phyloP scores from a whole-genome alignment of 352 stramenopile species.

The Pilasporangium apinafurcum region DNA sequence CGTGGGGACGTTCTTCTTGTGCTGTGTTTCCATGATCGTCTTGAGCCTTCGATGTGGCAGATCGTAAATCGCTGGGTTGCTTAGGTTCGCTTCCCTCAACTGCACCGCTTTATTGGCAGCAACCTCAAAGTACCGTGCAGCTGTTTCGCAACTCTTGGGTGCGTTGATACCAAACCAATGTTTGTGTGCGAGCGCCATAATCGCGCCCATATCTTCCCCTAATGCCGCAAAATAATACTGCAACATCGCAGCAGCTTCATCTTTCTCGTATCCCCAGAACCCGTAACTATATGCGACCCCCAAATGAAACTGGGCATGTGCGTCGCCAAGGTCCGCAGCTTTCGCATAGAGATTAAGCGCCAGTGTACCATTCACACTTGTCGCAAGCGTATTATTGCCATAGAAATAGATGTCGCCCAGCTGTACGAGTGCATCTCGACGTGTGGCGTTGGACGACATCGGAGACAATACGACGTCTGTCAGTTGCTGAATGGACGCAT shows the following conservation, averaged over 20 bases:
- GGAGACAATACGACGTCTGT: constrained; percentile 33
- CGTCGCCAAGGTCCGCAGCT: constrained; percentile 46
- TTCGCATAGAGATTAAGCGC: constrained; percentile 61
- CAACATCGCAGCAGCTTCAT: constrained; percentile 61
- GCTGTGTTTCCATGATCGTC: constrained; percentile 58
- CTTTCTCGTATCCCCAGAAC: constrained; percentile 60
- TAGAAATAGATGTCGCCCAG: constrained; percentile 78
- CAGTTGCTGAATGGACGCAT: constrained; percentile 23
- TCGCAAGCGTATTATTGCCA: constrained; percentile 54
- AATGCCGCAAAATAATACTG: constrained; percentile 85
- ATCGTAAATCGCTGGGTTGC: constrained; percentile 61
- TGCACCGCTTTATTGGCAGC: constrained; percentile 74
- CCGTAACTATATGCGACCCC: constrained; percentile 81
- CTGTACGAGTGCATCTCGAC: constrained; percentile 55
- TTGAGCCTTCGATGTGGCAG: constrained; percentile 69
- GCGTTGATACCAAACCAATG: constrained; percentile 70
- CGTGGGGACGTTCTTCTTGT: constrained; percentile 75
- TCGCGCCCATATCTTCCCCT: constrained; percentile 47
- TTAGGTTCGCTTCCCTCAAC: constrained; percentile 50
- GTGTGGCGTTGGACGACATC: constrained; percentile 15
- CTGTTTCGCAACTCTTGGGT: constrained; percentile 76
- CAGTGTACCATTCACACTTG: constrained; percentile 61
- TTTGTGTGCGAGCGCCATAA: constrained; percentile 75
- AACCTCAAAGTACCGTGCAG: constrained; percentile 86
- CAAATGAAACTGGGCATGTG: constrained; percentile 78